Conservation (phyloP, 2,329 filamentous ascomycete genomes). For the Hypomyces perniciosus region DNA sequence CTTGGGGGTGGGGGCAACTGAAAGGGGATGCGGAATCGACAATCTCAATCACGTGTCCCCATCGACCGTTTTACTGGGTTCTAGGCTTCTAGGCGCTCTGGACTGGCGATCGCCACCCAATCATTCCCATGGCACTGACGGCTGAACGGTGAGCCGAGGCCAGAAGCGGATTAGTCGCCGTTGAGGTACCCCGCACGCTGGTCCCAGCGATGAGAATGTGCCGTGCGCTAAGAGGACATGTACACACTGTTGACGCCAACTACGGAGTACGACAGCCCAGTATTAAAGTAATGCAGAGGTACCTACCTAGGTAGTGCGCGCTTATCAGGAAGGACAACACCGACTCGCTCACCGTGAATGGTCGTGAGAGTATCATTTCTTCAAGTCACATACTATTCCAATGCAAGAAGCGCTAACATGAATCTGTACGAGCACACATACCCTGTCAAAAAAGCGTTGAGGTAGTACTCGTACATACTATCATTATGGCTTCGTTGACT, state of each 20-base stretch:
- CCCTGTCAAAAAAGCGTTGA: too few relatives aligned
- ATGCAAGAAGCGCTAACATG: too few relatives aligned
- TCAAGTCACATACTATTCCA: too few relatives aligned
- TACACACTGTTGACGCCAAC: background rate
- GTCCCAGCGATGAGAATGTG: background rate
- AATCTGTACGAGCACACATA: too few relatives aligned
- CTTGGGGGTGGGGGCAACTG: background rate
- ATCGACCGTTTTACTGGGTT: background rate
- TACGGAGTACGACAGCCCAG: background rate
- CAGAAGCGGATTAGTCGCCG: slow-evolving; percentile 3
- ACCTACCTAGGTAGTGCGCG: too few relatives aligned
- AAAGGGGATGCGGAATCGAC: background rate
- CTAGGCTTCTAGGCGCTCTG: too few relatives aligned
- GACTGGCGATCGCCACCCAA: background rate
- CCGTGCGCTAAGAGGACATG: background rate
- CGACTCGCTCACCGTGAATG: too few relatives aligned
- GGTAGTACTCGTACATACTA: too few relatives aligned
- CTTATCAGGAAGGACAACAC: too few relatives aligned
- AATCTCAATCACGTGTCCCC: background rate
- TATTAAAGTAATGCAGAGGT: too few relatives aligned
- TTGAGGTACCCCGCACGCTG: background rate
- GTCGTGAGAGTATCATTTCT: too few relatives aligned
- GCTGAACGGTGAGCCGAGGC: background rate
- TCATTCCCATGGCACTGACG: background rate
- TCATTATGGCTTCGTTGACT: too few relatives aligned